phyloP scores from a whole-genome alignment of 352 stramenopile species.

The Pythium apleroticum region DNA sequence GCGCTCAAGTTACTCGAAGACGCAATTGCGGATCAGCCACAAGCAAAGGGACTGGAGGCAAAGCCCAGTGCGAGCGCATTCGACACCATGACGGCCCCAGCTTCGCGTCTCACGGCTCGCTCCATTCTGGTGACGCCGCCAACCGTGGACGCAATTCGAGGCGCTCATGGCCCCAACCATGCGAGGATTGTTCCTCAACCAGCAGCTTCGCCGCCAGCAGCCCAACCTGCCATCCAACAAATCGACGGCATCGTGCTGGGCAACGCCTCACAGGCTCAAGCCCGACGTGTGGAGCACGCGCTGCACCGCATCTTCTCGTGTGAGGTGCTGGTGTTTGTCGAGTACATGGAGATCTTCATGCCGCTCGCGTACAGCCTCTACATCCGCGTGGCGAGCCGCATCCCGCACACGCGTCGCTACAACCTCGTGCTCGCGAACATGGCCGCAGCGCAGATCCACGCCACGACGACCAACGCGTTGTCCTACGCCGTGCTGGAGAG shows the following conservation, averaged over 20 bases:
- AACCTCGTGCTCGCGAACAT: constrained; percentile 10
- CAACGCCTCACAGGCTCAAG: neutral
- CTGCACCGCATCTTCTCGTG: constrained; percentile 21
- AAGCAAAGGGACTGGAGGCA: neutral
- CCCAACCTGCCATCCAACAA: neutral
- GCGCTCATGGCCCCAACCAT: neutral
- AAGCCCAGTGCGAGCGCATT: neutral
- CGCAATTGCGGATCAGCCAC: neutral
- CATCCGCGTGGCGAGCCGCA: neutral
- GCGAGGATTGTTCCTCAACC: neutral
- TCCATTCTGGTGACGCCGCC: neutral
- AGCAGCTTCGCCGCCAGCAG: neutral
- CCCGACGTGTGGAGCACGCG: constrained; percentile 13
- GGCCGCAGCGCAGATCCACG: neutral
- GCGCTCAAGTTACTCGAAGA: neutral
- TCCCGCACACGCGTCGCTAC: constrained; percentile 4
- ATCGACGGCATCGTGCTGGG: neutral
- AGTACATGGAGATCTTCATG: constrained; percentile 29
- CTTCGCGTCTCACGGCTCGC: neutral
- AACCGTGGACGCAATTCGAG: neutral
- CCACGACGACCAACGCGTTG: constrained; percentile 6
- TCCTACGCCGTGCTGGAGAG: constrained; percentile 36
- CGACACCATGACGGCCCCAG: neutral
- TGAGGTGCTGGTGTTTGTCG: constrained; percentile 30
- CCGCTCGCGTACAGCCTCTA: constrained; percentile 11